phyloP scores from a whole-genome alignment of 176 grass and related monocot genomes.

The Carex kokanica region DNA sequence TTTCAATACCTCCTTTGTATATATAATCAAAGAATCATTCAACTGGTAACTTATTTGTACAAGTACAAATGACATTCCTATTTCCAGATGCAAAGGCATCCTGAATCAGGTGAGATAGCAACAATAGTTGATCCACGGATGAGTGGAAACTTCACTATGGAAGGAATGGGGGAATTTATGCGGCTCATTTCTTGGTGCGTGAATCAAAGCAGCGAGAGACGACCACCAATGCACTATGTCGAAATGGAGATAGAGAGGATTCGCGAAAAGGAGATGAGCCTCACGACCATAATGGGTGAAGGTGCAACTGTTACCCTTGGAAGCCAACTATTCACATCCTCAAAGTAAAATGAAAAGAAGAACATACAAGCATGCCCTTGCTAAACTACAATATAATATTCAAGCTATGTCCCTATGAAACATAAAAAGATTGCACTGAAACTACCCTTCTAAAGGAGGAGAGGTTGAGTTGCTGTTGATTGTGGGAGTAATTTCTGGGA shows the following conservation, averaged over 20 bases:
- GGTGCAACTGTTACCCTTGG: constrained; percentile 83
- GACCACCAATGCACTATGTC: constrained; percentile 68
- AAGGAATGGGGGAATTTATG: constrained; percentile 70
- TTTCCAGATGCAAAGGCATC: constrained; percentile 59
- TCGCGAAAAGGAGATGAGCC: constrained; percentile 63
- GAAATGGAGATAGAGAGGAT: constrained; percentile 80
- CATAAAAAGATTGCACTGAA: not conserved
- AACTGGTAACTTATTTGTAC: not conserved
- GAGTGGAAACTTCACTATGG: constrained; percentile 49
- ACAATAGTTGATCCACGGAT: constrained; percentile 54
- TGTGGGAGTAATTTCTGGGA: not conserved
- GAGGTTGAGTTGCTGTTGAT: constrained; percentile 3
- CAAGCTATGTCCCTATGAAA: not conserved
- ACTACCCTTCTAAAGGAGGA: not conserved
- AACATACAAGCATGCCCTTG: not conserved
- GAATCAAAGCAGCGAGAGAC: constrained; percentile 39
- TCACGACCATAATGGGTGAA: constrained; percentile 60
- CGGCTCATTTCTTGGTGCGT: constrained; percentile 68
- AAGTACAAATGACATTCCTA: constrained; percentile 11
- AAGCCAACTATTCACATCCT: constrained; percentile 84
- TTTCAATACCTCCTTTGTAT: not conserved
- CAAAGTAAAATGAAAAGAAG: constrained; percentile 35
- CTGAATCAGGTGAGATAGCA: constrained; percentile 44
- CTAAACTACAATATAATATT: not conserved
- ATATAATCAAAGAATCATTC: constrained; percentile 33